Evolutionary conservation across 2,329 filamentous ascomycete genomes (phyloP), one percentile per base, ranked within the genome.

Genomic region (Amauroascus niger): DNA sequence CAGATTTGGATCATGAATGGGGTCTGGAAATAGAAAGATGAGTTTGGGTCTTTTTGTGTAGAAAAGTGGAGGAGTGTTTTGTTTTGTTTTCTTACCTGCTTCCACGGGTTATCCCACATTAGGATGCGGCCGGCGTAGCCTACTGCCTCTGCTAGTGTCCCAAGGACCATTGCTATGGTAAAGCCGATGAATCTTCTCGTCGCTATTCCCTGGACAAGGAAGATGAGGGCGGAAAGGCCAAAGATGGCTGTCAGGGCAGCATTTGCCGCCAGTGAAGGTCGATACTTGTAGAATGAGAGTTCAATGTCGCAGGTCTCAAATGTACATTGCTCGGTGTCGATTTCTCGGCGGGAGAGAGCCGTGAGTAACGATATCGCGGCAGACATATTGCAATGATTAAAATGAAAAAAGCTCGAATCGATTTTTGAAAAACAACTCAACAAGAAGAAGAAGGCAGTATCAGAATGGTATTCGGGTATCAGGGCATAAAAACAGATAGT

Each of bases 111-210:
- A 35, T 74, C 48, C 62, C 75, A 75, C 62, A 79, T 76, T 61
- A 77, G 68, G 30, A 85, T 67, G 8, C 83, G 74, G 2, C 77
- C 82, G 0, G 65, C 67, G 58, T 86, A 85, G 9, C 82, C 82
- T 22, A 82, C 58, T 13, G 82, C 66, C 64, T 85, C 82, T 30
- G 74, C 71, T 39, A 75, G 47, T 16, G 79, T 70, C 6, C 82
- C 82, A 0, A 76, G 65, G 1, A 71, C 53, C 69, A 85, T 76
- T 43, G 76, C 74, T n/a, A 76, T 52, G 13, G 53, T 57, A 26
- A 58, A 60, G 13, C 58, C 54, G 18, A 55, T 20, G 35, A 54
- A 57, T 37, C 52, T 26, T 20, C 22, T 55, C 26, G 50, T 52
- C 8, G 26, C 14, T 16, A 60, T 18, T 9, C 51, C 49, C 35